Evolutionary conservation across 1,284 basidiomycete species (phyloP).

Genomic region (Mycocalia duriaeana): DNA sequence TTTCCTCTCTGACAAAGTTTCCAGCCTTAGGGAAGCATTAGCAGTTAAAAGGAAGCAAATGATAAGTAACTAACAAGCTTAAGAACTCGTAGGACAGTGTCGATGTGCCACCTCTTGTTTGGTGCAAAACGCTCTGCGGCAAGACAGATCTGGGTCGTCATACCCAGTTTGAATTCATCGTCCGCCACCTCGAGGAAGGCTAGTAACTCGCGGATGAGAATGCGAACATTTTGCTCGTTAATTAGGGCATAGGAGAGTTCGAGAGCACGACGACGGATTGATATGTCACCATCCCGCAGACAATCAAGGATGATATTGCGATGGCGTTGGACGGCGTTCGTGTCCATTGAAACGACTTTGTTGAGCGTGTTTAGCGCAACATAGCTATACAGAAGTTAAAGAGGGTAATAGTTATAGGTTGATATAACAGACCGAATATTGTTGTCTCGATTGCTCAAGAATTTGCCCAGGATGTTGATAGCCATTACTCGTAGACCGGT

Average conservation of each 20-base stretch:
- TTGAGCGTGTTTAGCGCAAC: constrained; percentile 98
- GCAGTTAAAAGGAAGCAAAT: too few relatives aligned
- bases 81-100: constrained; percentile 90
- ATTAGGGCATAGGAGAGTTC: constrained; percentile 97
- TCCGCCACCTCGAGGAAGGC: constrained; percentile 98
- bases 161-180: constrained; percentile 96
- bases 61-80: too few relatives aligned
- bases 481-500: constrained; percentile 96
- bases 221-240: constrained; percentile 91
- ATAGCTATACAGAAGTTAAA: constrained; percentile 55
- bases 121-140: constrained; percentile 97
- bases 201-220: constrained; percentile 88
- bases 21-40: too few relatives aligned
- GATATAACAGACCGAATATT: constrained; percentile 79
- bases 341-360: constrained; percentile 98
- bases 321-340: constrained; percentile 96
- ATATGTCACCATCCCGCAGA: constrained; percentile 96
- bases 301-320: constrained; percentile 98
- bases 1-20: constrained; percentile 97
- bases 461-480: constrained; percentile 99
- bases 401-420: background rate
- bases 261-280: constrained; percentile 92
- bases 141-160: constrained; percentile 96
- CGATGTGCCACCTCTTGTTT: constrained; percentile 99
- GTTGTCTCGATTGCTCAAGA: constrained; percentile 96